A percentile compares a stretch with the other conserved stretches of the same genome.
These are phyloP conservation scores for Cronartium ribicola DNA, from an alignment of 1,284 basidiomycete species.

Conservation along the genomic window DNA sequence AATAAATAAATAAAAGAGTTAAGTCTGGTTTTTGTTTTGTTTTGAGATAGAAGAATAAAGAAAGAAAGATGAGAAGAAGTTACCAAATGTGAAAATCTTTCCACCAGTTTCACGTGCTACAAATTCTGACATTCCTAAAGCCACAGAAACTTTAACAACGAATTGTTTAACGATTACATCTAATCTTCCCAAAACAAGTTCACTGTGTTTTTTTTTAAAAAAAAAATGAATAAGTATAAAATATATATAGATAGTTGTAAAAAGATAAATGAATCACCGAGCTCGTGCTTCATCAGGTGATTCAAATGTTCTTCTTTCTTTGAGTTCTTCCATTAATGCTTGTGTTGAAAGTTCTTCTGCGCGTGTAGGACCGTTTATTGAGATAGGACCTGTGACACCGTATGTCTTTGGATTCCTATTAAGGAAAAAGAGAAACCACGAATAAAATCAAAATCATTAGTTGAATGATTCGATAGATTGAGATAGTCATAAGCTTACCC, in stretches of 20 bases:
- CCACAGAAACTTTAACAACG: conserved; percentile 75
- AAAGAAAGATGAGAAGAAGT: conserved; percentile 58
- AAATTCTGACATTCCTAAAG: conserved; percentile 73
- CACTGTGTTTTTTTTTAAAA: conserved; percentile 58
- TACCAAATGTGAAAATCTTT: conserved; percentile 98
- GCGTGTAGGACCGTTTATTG: conserved; percentile 48
- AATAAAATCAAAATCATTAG: background rate
- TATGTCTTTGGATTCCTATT: conserved; percentile 24
- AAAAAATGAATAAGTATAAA: background rate
- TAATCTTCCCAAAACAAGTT: conserved; percentile 85
- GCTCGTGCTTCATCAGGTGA: conserved; percentile 79
- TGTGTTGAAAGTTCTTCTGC: conserved; percentile 60
- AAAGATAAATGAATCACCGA: conserved; percentile 60
- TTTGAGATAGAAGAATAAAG: background rate
- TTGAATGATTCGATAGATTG: background rate
- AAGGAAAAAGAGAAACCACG: background rate
- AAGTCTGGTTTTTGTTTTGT: background rate
- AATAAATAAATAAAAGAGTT: background rate
- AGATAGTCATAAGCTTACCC: conserved; percentile 9
- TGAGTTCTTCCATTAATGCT: conserved; percentile 81
- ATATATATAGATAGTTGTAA: background rate
- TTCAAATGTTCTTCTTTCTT: conserved; percentile 81
- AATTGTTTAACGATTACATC: conserved; percentile 89
- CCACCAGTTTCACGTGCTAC: conserved; percentile 83
- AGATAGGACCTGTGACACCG: conserved; percentile 42